These are phyloP conservation scores for Oxyria digyna DNA, from an alignment of 148 eudicot genomes.

Conservation along the genomic window DNA sequence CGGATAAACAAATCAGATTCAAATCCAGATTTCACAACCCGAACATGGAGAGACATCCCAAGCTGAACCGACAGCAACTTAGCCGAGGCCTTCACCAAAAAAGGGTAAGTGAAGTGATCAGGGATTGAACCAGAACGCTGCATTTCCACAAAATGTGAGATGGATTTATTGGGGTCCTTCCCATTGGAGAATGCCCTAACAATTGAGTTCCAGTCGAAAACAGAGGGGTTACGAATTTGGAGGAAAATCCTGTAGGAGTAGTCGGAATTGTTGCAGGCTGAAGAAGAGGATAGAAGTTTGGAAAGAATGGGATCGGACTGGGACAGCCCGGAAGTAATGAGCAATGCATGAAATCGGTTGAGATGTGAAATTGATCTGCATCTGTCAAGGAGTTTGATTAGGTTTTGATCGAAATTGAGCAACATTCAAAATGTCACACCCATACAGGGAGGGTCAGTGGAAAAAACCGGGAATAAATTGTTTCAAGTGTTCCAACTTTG, in stretches of 20 bases:
- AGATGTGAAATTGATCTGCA: slow-evolving; percentile 46
- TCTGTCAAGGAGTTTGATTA: slow-evolving; percentile 29
- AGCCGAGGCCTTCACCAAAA: slow-evolving; percentile 53
- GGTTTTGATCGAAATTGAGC: slow-evolving; percentile 16
- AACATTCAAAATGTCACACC: slow-evolving; percentile 16
- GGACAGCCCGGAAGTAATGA: slow-evolving; percentile 33
- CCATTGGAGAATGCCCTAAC: slow-evolving; percentile 44
- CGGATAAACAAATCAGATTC: slow-evolving; percentile 39
- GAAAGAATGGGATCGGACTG: slow-evolving; percentile 29
- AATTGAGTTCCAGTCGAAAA: slow-evolving; percentile 45
- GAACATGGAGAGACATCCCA: slow-evolving; percentile 35
- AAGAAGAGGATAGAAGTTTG: slow-evolving; percentile 35
- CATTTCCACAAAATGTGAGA: slow-evolving; percentile 42
- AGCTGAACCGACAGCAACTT: slow-evolving; percentile 22
- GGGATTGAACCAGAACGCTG: slow-evolving; percentile 34
- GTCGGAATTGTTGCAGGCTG: slow-evolving; percentile 21
- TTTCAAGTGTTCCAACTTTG: too few species aligned
- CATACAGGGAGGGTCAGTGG: too few species aligned
- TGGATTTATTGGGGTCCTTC: slow-evolving; percentile 30
- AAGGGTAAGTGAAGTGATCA: slow-evolving; percentile 67
- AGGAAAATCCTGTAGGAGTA: slow-evolving; percentile 40
- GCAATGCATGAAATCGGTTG: slow-evolving; percentile 46
- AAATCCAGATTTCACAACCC: slow-evolving; percentile 35
- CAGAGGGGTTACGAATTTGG: slow-evolving; percentile 28
- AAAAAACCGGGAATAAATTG: too few species aligned